A percentile compares a stretch with the other conserved stretches of the same genome.
Conservation (phyloP, 139 green algal species). For the Picochlorum sp. region DNA sequence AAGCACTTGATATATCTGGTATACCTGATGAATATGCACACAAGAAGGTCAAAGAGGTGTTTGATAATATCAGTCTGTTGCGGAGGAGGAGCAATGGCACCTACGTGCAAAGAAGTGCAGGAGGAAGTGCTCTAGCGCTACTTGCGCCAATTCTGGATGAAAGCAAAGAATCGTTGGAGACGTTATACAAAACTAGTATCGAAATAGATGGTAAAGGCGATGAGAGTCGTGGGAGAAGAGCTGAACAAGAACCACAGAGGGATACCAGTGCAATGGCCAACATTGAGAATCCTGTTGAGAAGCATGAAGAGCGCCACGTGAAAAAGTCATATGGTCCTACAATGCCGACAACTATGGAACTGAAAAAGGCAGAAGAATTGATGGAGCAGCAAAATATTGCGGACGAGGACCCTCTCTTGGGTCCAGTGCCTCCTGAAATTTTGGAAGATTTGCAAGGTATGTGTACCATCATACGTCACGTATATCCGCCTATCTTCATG, state of each 20-base stretch:
- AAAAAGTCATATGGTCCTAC: too few species aligned
- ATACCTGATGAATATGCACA: slow-evolving; percentile 25
- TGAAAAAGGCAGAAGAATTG: neutral
- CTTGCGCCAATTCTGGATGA: neutral
- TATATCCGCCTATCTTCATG: too few species aligned
- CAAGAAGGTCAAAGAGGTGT: slow-evolving; percentile 14
- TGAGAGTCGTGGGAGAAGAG: too few species aligned
- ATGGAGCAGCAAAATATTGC: slow-evolving; percentile 16
- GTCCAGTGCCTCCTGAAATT: slow-evolving; percentile 59
- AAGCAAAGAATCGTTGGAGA: neutral
- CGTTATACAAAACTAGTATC: neutral
- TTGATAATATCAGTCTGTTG: slow-evolving; percentile 30
- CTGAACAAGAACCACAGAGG: too few species aligned
- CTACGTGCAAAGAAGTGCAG: slow-evolving; percentile 9
- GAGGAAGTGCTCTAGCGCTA: neutral
- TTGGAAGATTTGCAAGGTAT: slow-evolving; percentile 17
- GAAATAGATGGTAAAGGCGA: too few species aligned
- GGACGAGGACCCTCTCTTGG: slow-evolving; percentile 42
- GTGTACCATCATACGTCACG: neutral
- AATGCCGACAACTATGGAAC: too few species aligned
- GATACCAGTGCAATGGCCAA: too few species aligned
- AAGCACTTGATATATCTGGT: slow-evolving; percentile 30
- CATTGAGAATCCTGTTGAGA: too few species aligned
- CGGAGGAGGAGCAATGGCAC: slow-evolving; percentile 23
- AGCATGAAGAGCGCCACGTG: too few species aligned